A percentile compares a stretch with the other conserved stretches of the same genome.
phyloP scores from a whole-genome alignment of 164 flowering plant genomes.

The Kingdonia uniflora region DNA sequence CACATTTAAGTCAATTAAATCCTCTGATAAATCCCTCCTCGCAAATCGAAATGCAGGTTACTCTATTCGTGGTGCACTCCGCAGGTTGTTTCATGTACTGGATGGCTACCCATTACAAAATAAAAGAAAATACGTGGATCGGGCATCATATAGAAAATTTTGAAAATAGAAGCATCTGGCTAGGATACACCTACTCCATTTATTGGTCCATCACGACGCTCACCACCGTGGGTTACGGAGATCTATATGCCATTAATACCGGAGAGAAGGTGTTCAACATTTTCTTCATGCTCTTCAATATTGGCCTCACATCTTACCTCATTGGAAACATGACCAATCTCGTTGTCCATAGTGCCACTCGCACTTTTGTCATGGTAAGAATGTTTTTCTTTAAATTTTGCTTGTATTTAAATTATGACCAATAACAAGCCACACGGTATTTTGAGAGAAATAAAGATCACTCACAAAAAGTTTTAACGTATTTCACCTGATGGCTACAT shows the following conservation, averaged over 20 bases:
- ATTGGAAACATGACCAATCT: slow-evolving; percentile 91
- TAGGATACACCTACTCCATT: slow-evolving; percentile 66
- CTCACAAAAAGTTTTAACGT: too few relatives aligned
- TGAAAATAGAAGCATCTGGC: slow-evolving; percentile 49
- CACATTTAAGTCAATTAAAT: too few relatives aligned
- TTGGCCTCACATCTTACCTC: slow-evolving; percentile 73
- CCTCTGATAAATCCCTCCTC: background rate
- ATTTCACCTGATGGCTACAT: too few relatives aligned
- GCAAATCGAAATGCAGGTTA: slow-evolving; percentile 37
- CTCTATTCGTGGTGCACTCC: slow-evolving; percentile 60
- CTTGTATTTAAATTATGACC: too few relatives aligned
- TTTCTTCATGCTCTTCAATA: slow-evolving; percentile 76
- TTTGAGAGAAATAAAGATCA: too few relatives aligned
- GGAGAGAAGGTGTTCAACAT: slow-evolving; percentile 71
- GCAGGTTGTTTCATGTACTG: slow-evolving; percentile 79
- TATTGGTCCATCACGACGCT: slow-evolving; percentile 85
- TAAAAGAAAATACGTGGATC: slow-evolving; percentile 56
- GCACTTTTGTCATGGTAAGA: slow-evolving; percentile 63
- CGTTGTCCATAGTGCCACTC: slow-evolving; percentile 51
- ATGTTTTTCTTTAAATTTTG: too few relatives aligned
- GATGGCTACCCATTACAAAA: slow-evolving; percentile 44
- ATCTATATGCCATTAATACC: slow-evolving; percentile 57
- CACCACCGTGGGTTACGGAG: slow-evolving; percentile 84
- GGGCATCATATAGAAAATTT: slow-evolving; percentile 43
- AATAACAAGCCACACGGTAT: too few relatives aligned